Evolutionary conservation across 129 eudicot species (phyloP).

Genomic region (Gnaphalium uliginosum): DNA sequence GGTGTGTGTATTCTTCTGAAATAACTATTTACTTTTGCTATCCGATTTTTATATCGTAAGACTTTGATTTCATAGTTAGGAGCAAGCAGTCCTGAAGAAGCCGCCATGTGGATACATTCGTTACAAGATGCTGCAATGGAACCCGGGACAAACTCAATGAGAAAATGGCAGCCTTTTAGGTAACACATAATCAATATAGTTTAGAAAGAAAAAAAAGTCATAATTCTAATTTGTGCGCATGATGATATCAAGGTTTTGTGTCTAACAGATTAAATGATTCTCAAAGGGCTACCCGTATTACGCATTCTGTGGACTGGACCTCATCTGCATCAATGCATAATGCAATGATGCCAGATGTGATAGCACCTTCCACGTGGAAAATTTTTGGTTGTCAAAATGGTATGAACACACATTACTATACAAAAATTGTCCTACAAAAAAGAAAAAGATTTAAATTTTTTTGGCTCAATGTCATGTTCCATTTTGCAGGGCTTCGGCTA

Average conservation of each 20-base stretch:
- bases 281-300: slow-evolving; percentile 18
- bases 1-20: not conserved
- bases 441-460: not conserved
- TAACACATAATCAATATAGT: not conserved
- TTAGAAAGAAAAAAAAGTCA: too few relatives aligned
- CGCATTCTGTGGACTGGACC: slow-evolving; percentile 52
- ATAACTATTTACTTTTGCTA: not conserved
- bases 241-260: not conserved
- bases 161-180: slow-evolving; percentile 64
- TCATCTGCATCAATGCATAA: slow-evolving; percentile 56
- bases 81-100: slow-evolving; percentile 82
- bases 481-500: slow-evolving; percentile 53
- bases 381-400: slow-evolving; percentile 65
- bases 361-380: slow-evolving; percentile 80
- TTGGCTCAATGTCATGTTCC: not conserved
- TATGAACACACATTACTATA: slow-evolving; percentile 11
- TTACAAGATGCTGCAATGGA: slow-evolving; percentile 65
- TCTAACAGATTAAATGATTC: slow-evolving; percentile 48
- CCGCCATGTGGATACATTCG: slow-evolving; percentile 74
- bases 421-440: not conserved
- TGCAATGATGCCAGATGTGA: slow-evolving; percentile 78
- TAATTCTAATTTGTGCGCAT: not conserved
- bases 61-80: slow-evolving; percentile 51
- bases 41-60: not conserved
- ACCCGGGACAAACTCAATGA: slow-evolving; percentile 45